Conservation (phyloP, 306 rosid genomes). For the Vigna unguiculata region DNA sequence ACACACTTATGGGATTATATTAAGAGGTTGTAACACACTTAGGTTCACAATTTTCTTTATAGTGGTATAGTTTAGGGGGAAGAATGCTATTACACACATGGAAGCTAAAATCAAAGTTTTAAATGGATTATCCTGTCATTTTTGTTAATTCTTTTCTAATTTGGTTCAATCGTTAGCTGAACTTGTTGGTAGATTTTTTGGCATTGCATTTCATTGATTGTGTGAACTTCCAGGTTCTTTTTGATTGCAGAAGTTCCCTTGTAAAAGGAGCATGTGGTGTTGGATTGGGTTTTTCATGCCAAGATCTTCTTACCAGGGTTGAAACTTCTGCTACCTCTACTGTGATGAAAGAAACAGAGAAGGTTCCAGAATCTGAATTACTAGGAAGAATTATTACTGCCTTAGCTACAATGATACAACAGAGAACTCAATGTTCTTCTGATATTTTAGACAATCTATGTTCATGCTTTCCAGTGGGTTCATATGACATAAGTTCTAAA, state of each 20-base stretch:
- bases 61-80: constrained; percentile 15
- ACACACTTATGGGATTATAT: constrained; percentile 12
- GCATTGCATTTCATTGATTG: constrained; percentile 35
- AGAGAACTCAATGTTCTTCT: constrained; percentile 63
- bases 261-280: constrained; percentile 97
- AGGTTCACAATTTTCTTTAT: constrained; percentile 30
- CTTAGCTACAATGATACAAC: constrained; percentile 58
- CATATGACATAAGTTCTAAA: constrained; percentile 46
- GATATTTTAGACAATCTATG: constrained; percentile 70
- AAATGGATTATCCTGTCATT: constrained; percentile 37
- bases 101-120: constrained; percentile 35
- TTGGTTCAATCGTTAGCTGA: constrained; percentile 30
- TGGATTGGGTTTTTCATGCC: constrained; percentile 92
- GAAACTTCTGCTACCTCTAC: constrained; percentile 62
- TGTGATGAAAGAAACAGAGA: constrained; percentile 53
- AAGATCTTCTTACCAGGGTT: constrained; percentile 82
- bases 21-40: constrained; percentile 11
- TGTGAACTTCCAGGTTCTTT: constrained; percentile 68
- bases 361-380: constrained; percentile 64
- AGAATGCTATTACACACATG: background rate
- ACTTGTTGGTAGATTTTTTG: constrained; percentile 21
- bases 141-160: constrained; percentile 7
- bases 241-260: constrained; percentile 75
- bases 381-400: constrained; percentile 70
- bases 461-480: constrained; percentile 57